Percentiles rank a stretch among this genome's conserved stretches.
phyloP scores from a whole-genome alignment of 176 grass and related monocot genomes.

The Eleusine coracana region DNA sequence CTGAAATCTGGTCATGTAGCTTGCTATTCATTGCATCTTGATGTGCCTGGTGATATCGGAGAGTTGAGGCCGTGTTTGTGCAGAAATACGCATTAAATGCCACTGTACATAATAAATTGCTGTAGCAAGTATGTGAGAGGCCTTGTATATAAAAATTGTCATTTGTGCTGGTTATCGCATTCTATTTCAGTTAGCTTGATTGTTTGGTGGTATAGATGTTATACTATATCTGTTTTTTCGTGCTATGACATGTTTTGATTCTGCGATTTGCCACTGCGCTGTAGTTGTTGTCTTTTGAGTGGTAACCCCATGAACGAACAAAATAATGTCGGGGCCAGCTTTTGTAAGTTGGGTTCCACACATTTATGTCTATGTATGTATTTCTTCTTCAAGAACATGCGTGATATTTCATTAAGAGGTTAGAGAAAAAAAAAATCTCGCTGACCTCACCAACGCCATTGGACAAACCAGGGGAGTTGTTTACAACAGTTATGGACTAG shows the following conservation, averaged over 20 bases:
- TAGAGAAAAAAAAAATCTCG: too few species aligned
- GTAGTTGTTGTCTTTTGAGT: too few species aligned
- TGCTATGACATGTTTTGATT: neutral
- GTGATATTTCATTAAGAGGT: too few species aligned
- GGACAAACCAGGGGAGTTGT: too few species aligned
- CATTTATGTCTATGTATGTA: too few species aligned
- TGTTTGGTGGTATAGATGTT: neutral
- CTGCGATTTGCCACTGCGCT: neutral
- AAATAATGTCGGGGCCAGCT: neutral
- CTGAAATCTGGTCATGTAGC: constrained; percentile 12
- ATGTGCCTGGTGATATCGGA: neutral
- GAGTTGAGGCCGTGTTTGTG: neutral
- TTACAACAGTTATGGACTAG: too few species aligned
- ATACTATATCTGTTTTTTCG: neutral
- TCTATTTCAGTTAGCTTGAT: neutral
- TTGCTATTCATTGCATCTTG: neutral
- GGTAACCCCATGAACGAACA: neutral
- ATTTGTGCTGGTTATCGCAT: neutral
- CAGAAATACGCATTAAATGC: neutral
- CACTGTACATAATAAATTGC: constrained; percentile 1
- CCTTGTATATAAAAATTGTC: neutral
- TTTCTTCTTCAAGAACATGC: too few species aligned
- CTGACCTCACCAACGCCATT: too few species aligned
- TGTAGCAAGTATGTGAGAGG: neutral
- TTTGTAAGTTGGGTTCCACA: neutral